Conservation (phyloP, 2,329 filamentous ascomycete genomes). For the Hymenoscyphus linearis region DNA sequence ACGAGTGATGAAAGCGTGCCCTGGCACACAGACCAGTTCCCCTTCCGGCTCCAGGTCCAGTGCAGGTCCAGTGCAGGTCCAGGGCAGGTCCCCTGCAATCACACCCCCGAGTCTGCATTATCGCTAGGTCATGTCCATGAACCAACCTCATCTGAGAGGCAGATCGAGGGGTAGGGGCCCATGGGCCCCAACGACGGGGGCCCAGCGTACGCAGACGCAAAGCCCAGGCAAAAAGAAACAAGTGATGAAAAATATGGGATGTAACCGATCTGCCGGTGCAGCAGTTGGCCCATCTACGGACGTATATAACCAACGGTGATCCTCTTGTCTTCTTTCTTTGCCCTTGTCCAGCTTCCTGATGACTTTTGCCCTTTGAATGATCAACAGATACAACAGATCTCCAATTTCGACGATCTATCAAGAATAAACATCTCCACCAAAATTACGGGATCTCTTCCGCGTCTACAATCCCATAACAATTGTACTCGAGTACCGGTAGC, state of each 20-base stretch:
- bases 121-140: constrained; percentile 3
- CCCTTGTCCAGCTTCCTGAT: not conserved
- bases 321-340: not conserved
- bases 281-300: constrained; percentile 1
- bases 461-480: not conserved
- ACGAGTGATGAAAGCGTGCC: not conserved
- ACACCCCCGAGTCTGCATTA: not conserved
- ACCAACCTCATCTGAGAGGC: constrained; percentile 4
- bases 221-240: not conserved
- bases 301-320: not conserved
- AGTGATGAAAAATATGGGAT: not conserved
- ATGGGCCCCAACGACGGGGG: not conserved
- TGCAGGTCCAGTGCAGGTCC: too few species aligned
- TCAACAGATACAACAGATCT: not conserved
- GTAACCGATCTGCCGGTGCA: not conserved
- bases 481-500: too few species aligned
- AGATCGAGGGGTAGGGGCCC: not conserved
- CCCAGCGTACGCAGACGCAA: constrained; percentile 5
- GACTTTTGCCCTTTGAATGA: not conserved
- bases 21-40: not conserved
- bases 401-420: not conserved
- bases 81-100: not conserved
- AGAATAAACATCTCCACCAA: not conserved
- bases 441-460: not conserved
- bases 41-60: not conserved